A percentile compares a stretch with the other conserved stretches of the same genome.
phyloP scores from a whole-genome alignment of 352 stramenopile species.

The Pythium rhizo-oryzae region DNA sequence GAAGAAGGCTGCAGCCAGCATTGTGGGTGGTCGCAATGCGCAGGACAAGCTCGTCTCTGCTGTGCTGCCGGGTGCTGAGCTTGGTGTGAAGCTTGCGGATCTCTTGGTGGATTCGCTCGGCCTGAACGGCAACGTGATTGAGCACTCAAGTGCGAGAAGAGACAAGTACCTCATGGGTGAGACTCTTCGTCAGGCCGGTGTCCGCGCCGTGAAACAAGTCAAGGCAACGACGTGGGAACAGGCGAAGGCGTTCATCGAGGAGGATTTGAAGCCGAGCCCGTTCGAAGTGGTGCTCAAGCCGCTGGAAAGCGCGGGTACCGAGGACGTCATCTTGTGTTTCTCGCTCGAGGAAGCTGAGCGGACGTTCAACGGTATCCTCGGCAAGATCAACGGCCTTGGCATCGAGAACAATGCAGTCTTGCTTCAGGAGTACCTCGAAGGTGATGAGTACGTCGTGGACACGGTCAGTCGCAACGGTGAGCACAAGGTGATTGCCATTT shows the following conservation, averaged over 20 bases:
- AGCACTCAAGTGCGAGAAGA: constrained; percentile 63
- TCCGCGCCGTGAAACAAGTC: constrained; percentile 92
- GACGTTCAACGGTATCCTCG: constrained; percentile 85
- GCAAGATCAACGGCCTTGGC: constrained; percentile 88
- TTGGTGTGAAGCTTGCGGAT: constrained; percentile 93
- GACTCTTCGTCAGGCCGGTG: constrained; percentile 69
- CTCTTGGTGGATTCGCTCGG: constrained; percentile 84
- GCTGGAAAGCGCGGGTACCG: constrained; percentile 71
- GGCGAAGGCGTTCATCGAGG: constrained; percentile 68
- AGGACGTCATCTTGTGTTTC: constrained; percentile 83
- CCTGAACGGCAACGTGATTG: constrained; percentile 83
- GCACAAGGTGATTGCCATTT: constrained; percentile 96
- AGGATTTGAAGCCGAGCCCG: constrained; percentile 61
- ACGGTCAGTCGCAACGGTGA: constrained; percentile 92
- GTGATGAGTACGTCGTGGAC: constrained; percentile 97
- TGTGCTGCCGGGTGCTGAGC: constrained; percentile 92
- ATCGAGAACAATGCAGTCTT: constrained; percentile 84
- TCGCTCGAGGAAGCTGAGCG: constrained; percentile 74
- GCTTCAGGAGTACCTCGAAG: constrained; percentile 94
- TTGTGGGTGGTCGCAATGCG: constrained; percentile 19
- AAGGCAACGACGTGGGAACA: constrained; percentile 79
- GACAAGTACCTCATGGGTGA: constrained; percentile 92
- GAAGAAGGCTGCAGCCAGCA: constrained; percentile 42
- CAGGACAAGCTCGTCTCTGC: constrained; percentile 66
- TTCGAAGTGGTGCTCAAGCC: constrained; percentile 94